Evolutionary conservation across 805 yeast species (phyloP).

Genomic region (Peterozyma xylosa): DNA sequence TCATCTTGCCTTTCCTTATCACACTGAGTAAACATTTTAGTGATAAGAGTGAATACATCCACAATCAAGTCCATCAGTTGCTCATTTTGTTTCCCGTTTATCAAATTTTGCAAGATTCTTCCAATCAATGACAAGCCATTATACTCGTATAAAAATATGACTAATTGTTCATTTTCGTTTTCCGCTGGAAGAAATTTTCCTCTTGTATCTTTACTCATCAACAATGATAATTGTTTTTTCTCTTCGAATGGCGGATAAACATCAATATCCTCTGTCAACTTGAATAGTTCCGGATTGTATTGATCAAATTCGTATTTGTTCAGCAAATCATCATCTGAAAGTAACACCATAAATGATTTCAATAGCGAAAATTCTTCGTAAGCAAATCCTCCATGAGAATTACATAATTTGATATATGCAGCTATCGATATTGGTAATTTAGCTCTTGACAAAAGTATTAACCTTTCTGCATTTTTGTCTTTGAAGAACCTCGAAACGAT

Average conservation of each 20-base stretch:
- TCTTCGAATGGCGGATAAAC: conserved; percentile 44
- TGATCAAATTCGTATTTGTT: conserved; percentile 39
- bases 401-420: conserved; percentile 53
- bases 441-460: conserved; percentile 51
- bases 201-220: conserved; percentile 46
- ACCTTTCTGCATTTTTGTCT: conserved; percentile 32
- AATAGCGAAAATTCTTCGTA: conserved; percentile 50
- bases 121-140: conserved; percentile 90
- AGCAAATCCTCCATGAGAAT: conserved; percentile 63
- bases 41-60: conserved; percentile 43
- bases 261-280: conserved; percentile 31
- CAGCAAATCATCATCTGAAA: conserved; percentile 30
- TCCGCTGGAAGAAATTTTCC: conserved; percentile 62
- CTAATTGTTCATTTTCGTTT: conserved; percentile 28
- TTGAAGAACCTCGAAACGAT: conserved; percentile 37
- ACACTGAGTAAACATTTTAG: conserved; percentile 34
- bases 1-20: conserved; percentile 21
- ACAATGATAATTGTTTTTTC: conserved; percentile 33
- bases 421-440: conserved; percentile 63
- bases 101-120: conserved; percentile 60
- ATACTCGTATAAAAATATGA: conserved; percentile 64
- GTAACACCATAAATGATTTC: conserved; percentile 51
- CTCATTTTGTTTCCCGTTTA: conserved; percentile 25
- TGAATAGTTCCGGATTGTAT: conserved; percentile 41
- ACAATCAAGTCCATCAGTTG: conserved; percentile 33